Percentiles rank a stretch among this genome's conserved stretches.
Evolutionary conservation across 2,329 filamentous ascomycete genomes (phyloP).

Genomic region (Grosmannia penicillata): DNA sequence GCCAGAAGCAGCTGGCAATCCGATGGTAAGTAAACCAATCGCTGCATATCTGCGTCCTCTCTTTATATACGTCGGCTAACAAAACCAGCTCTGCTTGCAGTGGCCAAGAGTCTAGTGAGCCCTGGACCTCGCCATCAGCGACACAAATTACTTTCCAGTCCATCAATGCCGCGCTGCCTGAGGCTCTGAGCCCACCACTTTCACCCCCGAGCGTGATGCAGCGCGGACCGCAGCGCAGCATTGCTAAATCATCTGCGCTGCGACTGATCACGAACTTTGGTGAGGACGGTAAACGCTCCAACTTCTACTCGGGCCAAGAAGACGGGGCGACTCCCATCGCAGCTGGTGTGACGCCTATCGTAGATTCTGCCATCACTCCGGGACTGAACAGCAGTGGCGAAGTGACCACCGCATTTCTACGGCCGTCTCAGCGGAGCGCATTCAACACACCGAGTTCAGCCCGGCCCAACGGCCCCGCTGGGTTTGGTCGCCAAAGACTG

Average conservation of each 20-base stretch:
- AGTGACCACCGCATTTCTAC: constrained; percentile 50
- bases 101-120: constrained; percentile 67
- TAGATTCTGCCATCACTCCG: constrained; percentile 62
- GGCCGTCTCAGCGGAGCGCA: constrained; percentile 51
- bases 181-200: constrained; percentile 54
- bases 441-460: constrained; percentile 58
- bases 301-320: constrained; percentile 44
- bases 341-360: constrained; percentile 76
- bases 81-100: constrained; percentile 64
- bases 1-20: constrained; percentile 80
- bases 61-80: not conserved
- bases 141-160: constrained; percentile 37
- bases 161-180: constrained; percentile 38
- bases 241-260: constrained; percentile 68
- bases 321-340: constrained; percentile 59
- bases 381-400: constrained; percentile 49
- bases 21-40: constrained; percentile 53
- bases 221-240: constrained; percentile 43
- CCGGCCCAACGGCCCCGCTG: constrained; percentile 42
- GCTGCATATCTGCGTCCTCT: not conserved
- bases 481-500: constrained; percentile 49
- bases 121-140: constrained; percentile 77
- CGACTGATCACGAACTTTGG: constrained; percentile 89
- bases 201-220: constrained; percentile 51
- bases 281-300: constrained; percentile 35